phyloP scores from a whole-genome alignment of 106 monocot genomes.

The Chionographis japonica region DNA sequence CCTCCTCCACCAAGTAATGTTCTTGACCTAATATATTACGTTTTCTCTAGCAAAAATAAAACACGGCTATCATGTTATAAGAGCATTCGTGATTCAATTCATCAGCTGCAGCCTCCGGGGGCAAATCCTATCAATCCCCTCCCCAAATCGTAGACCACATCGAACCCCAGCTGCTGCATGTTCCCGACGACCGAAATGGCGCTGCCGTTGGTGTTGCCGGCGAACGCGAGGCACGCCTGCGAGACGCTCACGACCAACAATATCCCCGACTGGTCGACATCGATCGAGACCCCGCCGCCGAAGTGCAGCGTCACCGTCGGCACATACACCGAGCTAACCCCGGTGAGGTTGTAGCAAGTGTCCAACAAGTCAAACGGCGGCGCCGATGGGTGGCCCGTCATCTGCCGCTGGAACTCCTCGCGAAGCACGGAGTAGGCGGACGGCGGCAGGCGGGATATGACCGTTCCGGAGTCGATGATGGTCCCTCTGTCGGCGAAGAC shows the following conservation, averaged over 20 bases:
- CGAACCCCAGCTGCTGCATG: conserved; percentile 46
- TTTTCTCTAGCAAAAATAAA: too few species aligned
- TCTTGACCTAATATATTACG: too few species aligned
- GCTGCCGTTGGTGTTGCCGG: background rate
- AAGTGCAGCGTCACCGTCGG: conserved; percentile 41
- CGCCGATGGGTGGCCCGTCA: conserved; percentile 40
- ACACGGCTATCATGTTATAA: too few species aligned
- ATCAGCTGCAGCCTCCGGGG: conserved; percentile 36
- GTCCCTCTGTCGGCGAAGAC: conserved; percentile 18
- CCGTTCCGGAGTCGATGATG: conserved; percentile 66
- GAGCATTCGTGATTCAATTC: too few species aligned
- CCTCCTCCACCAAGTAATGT: too few species aligned
- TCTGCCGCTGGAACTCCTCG: conserved; percentile 18
- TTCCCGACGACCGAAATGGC: conserved; percentile 39
- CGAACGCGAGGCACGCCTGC: conserved; percentile 56
- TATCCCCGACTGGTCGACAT: conserved; percentile 33
- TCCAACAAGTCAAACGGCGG: conserved; percentile 52
- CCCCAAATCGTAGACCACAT: conserved; percentile 40
- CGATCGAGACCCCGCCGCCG: conserved; percentile 33
- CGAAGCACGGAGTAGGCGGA: conserved; percentile 36
- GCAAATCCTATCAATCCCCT: conserved; percentile 37
- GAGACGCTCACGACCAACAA: conserved; percentile 16
- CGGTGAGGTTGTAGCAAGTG: conserved; percentile 64
- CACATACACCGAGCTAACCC: conserved; percentile 6
- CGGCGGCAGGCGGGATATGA: conserved; percentile 42